Conservation (phyloP, 106 monocot genomes). For the Dioscorea dumetorum region DNA sequence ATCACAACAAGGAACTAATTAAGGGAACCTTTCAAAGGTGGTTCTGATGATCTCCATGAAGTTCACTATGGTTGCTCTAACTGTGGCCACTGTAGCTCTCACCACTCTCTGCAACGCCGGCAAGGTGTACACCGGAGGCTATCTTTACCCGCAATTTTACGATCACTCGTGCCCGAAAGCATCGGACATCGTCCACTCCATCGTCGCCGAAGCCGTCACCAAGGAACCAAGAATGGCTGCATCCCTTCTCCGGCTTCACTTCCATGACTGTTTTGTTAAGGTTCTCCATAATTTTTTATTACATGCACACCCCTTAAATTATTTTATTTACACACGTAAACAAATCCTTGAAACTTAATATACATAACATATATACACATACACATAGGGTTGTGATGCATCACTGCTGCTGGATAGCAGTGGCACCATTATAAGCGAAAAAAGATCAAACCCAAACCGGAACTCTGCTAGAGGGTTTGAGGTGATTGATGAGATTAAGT, state of each 20-base stretch:
- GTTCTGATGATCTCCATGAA: not conserved
- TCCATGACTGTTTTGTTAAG: constrained; percentile 74
- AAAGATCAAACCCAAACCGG: constrained; percentile 41
- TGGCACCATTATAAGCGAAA: constrained; percentile 40
- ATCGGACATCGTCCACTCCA: constrained; percentile 38
- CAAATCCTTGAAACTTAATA: no score
- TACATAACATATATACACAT: no score
- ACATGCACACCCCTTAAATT: not conserved
- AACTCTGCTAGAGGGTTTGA: constrained; percentile 50
- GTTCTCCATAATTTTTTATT: constrained; percentile 11
- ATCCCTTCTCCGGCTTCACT: constrained; percentile 55
- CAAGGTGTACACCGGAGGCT: constrained; percentile 4
- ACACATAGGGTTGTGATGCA: constrained; percentile 38
- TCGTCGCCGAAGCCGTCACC: constrained; percentile 44
- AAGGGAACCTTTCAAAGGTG: no score
- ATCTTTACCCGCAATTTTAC: constrained; percentile 56
- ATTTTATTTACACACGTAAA: no score
- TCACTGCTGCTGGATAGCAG: constrained; percentile 45
- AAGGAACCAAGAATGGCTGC: constrained; percentile 60
- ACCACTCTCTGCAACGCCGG: not conserved
- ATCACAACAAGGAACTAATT: no score
- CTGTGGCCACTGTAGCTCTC: constrained; percentile 1
- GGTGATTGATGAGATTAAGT: constrained; percentile 47
- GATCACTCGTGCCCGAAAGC: constrained; percentile 50
- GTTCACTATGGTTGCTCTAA: not conserved